phyloP scores from a whole-genome alignment of 768 basidiomycete species.

The Amanita brunnescens region DNA sequence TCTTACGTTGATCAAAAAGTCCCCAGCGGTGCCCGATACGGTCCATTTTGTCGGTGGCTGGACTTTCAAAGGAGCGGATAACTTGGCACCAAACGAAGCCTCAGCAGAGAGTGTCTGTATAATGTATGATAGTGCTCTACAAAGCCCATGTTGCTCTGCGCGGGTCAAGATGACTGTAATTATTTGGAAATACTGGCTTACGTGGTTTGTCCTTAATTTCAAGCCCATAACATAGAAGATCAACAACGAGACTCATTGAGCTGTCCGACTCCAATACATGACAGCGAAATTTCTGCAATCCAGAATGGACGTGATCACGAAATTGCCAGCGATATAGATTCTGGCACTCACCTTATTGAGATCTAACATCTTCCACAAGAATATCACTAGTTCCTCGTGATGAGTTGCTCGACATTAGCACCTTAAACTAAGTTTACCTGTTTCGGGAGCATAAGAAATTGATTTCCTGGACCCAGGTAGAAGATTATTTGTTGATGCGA shows the following conservation, averaged over 20 bases:
- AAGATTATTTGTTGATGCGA: constrained; percentile 61
- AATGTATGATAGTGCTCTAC: constrained; percentile 84
- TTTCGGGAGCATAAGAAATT: constrained; percentile 76
- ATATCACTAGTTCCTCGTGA: constrained; percentile 40
- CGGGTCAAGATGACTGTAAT: constrained; percentile 7
- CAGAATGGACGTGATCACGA: not conserved
- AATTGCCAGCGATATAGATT: not conserved
- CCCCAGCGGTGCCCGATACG: constrained; percentile 63
- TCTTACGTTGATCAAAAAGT: constrained; percentile 82
- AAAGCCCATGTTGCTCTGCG: constrained; percentile 83
- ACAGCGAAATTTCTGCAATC: constrained; percentile 76
- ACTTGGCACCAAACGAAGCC: constrained; percentile 59
- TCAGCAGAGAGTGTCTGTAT: constrained; percentile 89
- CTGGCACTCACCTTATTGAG: constrained; percentile 67
- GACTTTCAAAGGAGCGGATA: constrained; percentile 55
- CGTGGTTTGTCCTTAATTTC: constrained; percentile 93
- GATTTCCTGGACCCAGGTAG: constrained; percentile 83
- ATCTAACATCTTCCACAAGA: constrained; percentile 90
- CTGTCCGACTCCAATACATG: constrained; percentile 76
- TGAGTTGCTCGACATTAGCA: not conserved
- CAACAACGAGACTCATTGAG: constrained; percentile 66
- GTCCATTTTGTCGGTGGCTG: constrained; percentile 74
- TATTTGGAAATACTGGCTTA: constrained; percentile 28
- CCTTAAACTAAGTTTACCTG: constrained; percentile 39
- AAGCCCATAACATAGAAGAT: constrained; percentile 72